phyloP scores from a whole-genome alignment of 805 yeast species.

The Yarrowia bubula region DNA sequence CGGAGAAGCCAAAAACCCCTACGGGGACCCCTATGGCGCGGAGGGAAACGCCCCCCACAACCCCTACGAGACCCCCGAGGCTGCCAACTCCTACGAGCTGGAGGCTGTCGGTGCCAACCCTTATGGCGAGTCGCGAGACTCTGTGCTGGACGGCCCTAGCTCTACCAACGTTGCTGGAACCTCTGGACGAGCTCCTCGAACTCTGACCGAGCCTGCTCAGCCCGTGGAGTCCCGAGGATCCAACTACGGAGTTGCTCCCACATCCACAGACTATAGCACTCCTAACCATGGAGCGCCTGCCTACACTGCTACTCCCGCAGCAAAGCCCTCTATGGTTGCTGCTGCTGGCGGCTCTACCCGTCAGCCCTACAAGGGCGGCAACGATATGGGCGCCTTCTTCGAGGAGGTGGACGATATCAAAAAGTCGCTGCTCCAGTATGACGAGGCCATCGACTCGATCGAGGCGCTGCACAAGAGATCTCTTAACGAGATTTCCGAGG shows the following conservation, averaged over 20 bases:
- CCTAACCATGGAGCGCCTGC: not conserved
- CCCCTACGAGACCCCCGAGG: conserved; percentile 18
- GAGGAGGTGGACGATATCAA: conserved; percentile 66
- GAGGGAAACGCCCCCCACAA: not conserved
- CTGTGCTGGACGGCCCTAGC: conserved; percentile 10
- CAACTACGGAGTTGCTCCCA: not conserved
- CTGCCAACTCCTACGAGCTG: conserved; percentile 20
- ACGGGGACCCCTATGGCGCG: conserved; percentile 10
- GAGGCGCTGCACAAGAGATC: conserved; percentile 68
- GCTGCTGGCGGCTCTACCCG: not conserved
- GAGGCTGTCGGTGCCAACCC: conserved; percentile 20
- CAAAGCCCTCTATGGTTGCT: conserved; percentile 15
- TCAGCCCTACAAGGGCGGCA: conserved; percentile 15
- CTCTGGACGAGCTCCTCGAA: not conserved
- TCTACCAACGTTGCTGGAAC: conserved; percentile 8
- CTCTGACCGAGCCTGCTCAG: conserved; percentile 2
- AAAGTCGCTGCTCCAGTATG: conserved; percentile 66
- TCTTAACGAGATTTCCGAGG: conserved; percentile 69
- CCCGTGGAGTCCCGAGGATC: not conserved
- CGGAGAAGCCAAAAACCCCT: conserved; percentile 21
- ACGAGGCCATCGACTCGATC: conserved; percentile 63
- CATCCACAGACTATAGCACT: not conserved
- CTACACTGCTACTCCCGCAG: not conserved
- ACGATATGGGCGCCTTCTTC: conserved; percentile 64
- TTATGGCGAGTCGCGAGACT: conserved; percentile 17